Evolutionary conservation across 768 basidiomycete genomes (phyloP).

Genomic region (Mycena filopes): DNA sequence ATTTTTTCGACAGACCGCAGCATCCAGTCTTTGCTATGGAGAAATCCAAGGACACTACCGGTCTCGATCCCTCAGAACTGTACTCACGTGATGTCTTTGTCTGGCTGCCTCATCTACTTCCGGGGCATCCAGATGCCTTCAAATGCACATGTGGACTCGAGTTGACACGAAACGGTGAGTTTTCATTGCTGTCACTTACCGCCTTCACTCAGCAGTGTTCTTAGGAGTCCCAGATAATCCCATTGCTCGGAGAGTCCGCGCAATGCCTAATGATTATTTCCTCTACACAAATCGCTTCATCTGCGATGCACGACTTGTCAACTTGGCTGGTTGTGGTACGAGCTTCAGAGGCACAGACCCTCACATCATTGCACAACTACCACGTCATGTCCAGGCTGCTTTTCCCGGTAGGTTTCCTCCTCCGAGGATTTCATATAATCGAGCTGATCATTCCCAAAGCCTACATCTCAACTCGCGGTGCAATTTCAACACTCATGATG

Average conservation of each 20-base stretch:
- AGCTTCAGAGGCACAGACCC: conserved; percentile 22
- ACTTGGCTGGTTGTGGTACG: conserved; percentile 17
- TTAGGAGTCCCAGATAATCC: background rate
- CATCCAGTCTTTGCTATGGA: conserved; percentile 9
- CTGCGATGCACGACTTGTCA: conserved; percentile 1
- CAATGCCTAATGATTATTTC: conserved; percentile 7
- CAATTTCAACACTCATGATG: background rate
- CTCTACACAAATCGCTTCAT: conserved; percentile 26
- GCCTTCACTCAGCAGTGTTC: background rate
- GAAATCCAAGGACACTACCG: background rate
- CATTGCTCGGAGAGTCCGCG: conserved; percentile 2
- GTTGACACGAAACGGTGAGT: conserved; percentile 22
- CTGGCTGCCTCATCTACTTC: conserved; percentile 10
- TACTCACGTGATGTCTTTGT: conserved; percentile 8
- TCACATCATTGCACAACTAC: conserved; percentile 22
- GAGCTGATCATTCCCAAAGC: background rate
- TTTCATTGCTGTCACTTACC: background rate
- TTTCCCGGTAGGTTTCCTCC: background rate
- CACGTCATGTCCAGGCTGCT: conserved; percentile 15
- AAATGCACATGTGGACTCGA: conserved; percentile 18
- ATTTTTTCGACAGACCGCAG: conserved; percentile 11
- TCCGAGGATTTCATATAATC: background rate
- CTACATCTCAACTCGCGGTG: background rate
- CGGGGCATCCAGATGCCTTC: conserved; percentile 21
- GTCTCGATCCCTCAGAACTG: background rate